phyloP scores from a whole-genome alignment of 2,329 filamentous ascomycete genomes.

The Lasiodiplodia hormozganensis region DNA sequence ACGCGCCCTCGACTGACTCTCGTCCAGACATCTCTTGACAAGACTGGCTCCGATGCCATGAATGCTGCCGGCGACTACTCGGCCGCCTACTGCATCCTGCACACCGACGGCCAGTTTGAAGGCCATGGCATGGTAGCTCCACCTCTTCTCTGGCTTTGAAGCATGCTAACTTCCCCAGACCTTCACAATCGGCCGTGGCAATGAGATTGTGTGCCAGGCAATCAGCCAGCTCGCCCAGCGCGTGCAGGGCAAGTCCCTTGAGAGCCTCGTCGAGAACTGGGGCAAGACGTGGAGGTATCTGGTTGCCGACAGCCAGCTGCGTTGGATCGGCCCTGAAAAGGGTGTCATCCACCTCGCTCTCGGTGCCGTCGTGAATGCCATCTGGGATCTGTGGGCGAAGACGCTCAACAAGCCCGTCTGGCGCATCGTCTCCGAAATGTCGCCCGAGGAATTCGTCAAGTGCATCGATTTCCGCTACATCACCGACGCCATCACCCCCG shows the following conservation, averaged over 20 bases:
- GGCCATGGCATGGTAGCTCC: conserved; percentile 78
- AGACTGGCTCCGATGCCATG: conserved; percentile 97
- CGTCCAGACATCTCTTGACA: conserved; percentile 81
- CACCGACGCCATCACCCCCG: conserved; percentile 87
- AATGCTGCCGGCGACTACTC: conserved; percentile 94
- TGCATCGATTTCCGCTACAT: conserved; percentile 97
- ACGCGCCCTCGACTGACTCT: not conserved
- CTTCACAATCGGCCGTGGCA: conserved; percentile 87
- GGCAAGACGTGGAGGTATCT: conserved; percentile 89
- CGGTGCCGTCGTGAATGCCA: conserved; percentile 85
- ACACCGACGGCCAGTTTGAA: conserved; percentile 74
- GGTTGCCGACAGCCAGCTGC: conserved; percentile 87
- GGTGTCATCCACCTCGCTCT: conserved; percentile 92
- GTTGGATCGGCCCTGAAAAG: conserved; percentile 95
- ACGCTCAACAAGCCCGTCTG: conserved; percentile 85
- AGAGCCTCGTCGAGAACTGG: conserved; percentile 80
- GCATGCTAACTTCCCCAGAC: conserved; percentile 50
- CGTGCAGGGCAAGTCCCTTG: conserved; percentile 74
- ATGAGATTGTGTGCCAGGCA: conserved; percentile 88
- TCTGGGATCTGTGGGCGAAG: conserved; percentile 98
- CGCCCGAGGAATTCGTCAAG: conserved; percentile 80
- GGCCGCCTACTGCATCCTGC: conserved; percentile 88
- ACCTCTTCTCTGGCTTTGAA: not conserved
- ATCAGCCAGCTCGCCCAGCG: conserved; percentile 80
- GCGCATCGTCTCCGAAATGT: conserved; percentile 90